A percentile compares a stretch with the other conserved stretches of the same genome.
Evolutionary conservation across 23 red algal genomes (phyloP).

Genomic region (Rhodosorus marinus): DNA sequence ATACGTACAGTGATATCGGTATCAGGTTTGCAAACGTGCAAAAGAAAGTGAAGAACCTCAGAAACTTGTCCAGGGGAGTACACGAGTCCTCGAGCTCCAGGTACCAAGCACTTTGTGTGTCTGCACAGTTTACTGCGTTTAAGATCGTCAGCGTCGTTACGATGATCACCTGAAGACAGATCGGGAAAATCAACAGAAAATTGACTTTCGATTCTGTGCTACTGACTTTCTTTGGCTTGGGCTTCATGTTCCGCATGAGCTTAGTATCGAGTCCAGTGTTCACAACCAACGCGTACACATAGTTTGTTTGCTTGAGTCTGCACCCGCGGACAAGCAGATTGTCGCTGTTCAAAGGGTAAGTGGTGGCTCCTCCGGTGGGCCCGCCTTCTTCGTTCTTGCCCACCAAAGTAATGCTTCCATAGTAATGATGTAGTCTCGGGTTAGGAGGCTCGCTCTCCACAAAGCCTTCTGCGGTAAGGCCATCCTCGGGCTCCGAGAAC

Average conservation of each 20-base stretch:
- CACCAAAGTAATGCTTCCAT: conserved; percentile 12
- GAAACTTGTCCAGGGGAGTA: conserved; percentile 1
- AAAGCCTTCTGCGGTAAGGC: conserved; percentile 4
- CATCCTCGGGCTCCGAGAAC: not conserved
- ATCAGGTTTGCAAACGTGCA: conserved; percentile 1
- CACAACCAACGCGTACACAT: conserved; percentile 61
- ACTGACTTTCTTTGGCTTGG: conserved; percentile 37
- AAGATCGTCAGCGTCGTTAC: conserved; percentile 42
- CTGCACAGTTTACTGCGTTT: conserved; percentile 4
- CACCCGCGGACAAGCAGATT: conserved; percentile 52
- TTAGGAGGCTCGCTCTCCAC: conserved; percentile 80
- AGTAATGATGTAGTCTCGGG: conserved; percentile 50
- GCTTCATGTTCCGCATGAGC: conserved; percentile 75
- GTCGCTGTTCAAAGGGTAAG: conserved; percentile 25
- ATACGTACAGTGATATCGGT: conserved; percentile 10
- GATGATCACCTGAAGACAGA: conserved; percentile 32
- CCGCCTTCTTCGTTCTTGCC: not conserved
- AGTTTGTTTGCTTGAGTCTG: conserved; percentile 60
- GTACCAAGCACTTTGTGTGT: conserved; percentile 44
- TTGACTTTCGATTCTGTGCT: conserved; percentile 54
- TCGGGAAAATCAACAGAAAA: conserved; percentile 12
- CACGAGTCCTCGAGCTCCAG: conserved; percentile 5
- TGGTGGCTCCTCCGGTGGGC: not conserved
- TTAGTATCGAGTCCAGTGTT: conserved; percentile 80
- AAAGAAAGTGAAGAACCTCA: not conserved